Evolutionary conservation across 2,329 filamentous ascomycete species (phyloP), one percentile per base, ranked within the genome.

Genomic region (Fusarium odoratissimum): DNA sequence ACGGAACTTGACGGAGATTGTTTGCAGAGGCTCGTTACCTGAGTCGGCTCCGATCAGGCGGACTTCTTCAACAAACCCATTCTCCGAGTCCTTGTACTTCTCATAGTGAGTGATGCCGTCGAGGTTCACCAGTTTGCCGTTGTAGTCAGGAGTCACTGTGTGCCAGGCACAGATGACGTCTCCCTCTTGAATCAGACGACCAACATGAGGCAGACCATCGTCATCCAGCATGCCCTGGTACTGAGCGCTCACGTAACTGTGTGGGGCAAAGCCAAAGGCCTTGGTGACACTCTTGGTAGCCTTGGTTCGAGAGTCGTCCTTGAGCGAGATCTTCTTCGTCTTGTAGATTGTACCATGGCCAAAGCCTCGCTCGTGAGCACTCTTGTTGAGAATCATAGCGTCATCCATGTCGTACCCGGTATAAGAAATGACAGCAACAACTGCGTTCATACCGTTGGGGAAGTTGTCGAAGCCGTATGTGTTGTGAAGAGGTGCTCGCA

Each of bases 391-490:
- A 80, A 99, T 98, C 95, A 98, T 98, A 80, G 96, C 96, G 84
- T 99, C 96, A 87, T 99, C 96, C 96, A 99, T 99, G 87, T 99
- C 96, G 84, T 98, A 99, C 57, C 95, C 96, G 4, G 95, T 98
- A 82, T 99, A 99, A 1, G 95, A 98, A 72, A 99, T 97, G 81
- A 99, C 97, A 66, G 96, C 96, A 65, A 99, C 96, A 42, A 98
- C 91, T 13, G 95, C 94, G 78, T 99, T 99, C 78, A 91, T 95
- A 33, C 96, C 96, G 80, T 98, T 98, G 60, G 96, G 96, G 82
- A 98, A 99, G 83, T 98, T 98, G 84, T 99, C 96, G 68, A 98
- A 91, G 25, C 95, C 96, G 79, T 99, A 99, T 25, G 94, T 92
- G 79, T 98, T 98, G 84, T 99, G 95, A 48, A 98, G 88, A 37